Base-by-base conservation (phyloP, 306 rosid species). In the Vigna angularis region DNA sequence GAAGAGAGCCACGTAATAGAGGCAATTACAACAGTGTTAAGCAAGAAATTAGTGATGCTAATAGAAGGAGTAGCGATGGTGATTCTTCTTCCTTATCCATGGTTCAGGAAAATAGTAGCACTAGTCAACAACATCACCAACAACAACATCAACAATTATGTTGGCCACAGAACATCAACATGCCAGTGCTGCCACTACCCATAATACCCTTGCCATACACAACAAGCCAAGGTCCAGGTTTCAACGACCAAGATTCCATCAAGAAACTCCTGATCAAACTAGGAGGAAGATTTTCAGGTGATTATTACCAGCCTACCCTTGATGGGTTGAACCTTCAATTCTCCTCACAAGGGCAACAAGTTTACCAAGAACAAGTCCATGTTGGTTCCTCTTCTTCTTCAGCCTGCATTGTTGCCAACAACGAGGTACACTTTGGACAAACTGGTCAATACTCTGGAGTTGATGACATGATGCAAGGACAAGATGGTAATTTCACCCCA, bases 231-330 rank as follows among this genome's bases (percentile, higher is more conserved):
- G 63, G 67, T 17, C 78, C 79, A 9, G 18, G 66, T 24, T 82
- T 81, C 81, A 90, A 88, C 14, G 86, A 86, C 61, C 90, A 84
- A 10, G 88, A 86, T 36, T 89, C 97, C 8, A 83, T 93, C 30
- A 83, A 86, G 32, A 93, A 81, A 38, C 53, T 91, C 17, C 98
- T 93, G 9, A 84, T 87, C 81, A 93, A 85, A 49, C 94, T 91
- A 0, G 98, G 94, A 71, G 97, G 94, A 17, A 85, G 84, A 59
- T 90, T 89, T 85, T 80, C 87, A 16, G 77, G 83, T 62, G 82
- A 85, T 69, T 74, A 74, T 55, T 34, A 71, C 57, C 73, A 76
- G 56, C 84, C 81, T 52, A 73, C 70, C 76, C 86, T 71, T 72
- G 83, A 83, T 68, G 87, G 51, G 24, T 42, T 59, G 40, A 42